Evolutionary conservation across 2,329 filamentous ascomycete species (phyloP).

Genomic region (Trichoderma semiorbis): DNA sequence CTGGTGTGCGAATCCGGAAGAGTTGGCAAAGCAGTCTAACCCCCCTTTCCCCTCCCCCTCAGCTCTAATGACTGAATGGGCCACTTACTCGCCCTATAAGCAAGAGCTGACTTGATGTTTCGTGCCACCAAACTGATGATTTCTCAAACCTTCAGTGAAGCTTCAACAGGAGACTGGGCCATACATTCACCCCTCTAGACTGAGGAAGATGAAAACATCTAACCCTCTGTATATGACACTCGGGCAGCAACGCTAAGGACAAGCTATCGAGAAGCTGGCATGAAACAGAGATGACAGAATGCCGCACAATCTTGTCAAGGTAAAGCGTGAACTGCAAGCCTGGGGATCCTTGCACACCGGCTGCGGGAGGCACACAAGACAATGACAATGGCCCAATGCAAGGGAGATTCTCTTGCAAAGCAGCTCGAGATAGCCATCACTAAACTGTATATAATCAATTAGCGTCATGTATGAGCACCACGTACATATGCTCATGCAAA

Average conservation of each 20-base stretch:
- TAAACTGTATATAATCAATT: background rate
- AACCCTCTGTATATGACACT: background rate
- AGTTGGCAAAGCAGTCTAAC: background rate
- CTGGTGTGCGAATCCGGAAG: background rate
- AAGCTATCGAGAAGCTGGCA: background rate
- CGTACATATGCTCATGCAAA: background rate
- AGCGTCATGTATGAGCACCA: background rate
- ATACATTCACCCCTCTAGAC: background rate
- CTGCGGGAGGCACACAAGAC: background rate
- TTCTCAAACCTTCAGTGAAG: background rate
- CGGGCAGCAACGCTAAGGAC: background rate
- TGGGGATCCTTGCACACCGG: background rate
- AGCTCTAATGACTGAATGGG: background rate
- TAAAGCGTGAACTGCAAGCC: background rate
- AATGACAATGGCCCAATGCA: background rate
- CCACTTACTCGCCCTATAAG: background rate
- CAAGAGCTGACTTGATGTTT: background rate
- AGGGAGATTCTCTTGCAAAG: background rate
- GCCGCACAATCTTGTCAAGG: background rate
- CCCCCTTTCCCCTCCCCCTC: too few species aligned
- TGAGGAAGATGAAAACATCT: background rate
- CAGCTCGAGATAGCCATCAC: background rate
- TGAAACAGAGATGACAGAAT: background rate
- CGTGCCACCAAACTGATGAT: background rate
- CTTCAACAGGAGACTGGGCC: background rate